Percentiles rank a stretch among this genome's conserved stretches.
These are phyloP conservation scores for Phytophthora sojae DNA, from an alignment of 352 stramenopile species.

Conservation along the genomic window DNA sequence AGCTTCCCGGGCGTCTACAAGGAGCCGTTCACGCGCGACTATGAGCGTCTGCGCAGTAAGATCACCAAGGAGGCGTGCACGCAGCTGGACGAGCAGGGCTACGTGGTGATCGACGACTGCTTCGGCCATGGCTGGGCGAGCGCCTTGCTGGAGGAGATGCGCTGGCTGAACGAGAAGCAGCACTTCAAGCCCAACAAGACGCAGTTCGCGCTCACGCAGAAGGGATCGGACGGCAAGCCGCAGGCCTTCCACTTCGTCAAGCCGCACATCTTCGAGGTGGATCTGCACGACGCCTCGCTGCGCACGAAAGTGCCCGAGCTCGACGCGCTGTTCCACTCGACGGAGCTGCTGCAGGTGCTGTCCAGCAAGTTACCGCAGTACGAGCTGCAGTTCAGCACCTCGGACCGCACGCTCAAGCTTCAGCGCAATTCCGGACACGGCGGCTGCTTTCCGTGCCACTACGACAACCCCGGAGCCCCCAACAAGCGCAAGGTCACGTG, in stretches of 20 bases:
- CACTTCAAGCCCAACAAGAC: slow-evolving; percentile 86
- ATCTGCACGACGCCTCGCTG: slow-evolving; percentile 73
- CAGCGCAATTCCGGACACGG: slow-evolving; percentile 79
- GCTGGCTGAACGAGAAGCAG: slow-evolving; percentile 54
- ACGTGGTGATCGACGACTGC: slow-evolving; percentile 75
- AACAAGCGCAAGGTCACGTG: slow-evolving; percentile 86
- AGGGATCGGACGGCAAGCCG: slow-evolving; percentile 25
- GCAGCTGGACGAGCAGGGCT: slow-evolving; percentile 59
- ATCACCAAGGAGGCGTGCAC: slow-evolving; percentile 53
- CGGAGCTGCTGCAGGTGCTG: slow-evolving; percentile 56
- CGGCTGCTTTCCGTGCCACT: slow-evolving; percentile 85
- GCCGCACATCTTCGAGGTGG: slow-evolving; percentile 86
- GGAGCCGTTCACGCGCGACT: slow-evolving; percentile 61
- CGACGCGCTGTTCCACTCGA: slow-evolving; percentile 72
- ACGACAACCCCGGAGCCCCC: slow-evolving; percentile 81
- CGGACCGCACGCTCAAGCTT: slow-evolving; percentile 74
- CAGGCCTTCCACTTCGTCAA: slow-evolving; percentile 74
- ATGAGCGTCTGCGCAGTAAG: slow-evolving; percentile 51
- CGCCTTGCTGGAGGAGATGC: slow-evolving; percentile 72
- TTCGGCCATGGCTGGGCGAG: slow-evolving; percentile 63
- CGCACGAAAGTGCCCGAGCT: slow-evolving; percentile 67
- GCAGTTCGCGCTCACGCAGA: slow-evolving; percentile 74
- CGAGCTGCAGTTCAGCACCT: slow-evolving; percentile 65
- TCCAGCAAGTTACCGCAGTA: slow-evolving; percentile 62
- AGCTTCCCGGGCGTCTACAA: slow-evolving; percentile 57